These are phyloP conservation scores for Leishmania tarentolae DNA, from an alignment of 208 protist genomes.

Conservation along the genomic window DNA sequence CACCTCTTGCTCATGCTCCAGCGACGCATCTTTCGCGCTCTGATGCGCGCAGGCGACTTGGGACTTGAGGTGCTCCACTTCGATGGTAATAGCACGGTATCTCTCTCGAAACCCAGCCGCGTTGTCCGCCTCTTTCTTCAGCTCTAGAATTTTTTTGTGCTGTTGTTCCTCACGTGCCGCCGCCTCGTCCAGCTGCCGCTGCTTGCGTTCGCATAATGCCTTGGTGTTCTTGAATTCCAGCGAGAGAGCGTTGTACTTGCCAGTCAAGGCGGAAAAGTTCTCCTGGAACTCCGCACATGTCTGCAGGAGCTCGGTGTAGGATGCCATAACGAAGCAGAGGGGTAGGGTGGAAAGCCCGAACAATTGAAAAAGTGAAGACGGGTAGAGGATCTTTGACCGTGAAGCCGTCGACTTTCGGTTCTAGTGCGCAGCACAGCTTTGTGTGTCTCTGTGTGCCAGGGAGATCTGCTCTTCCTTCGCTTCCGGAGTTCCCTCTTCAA, in stretches of 20 bases:
- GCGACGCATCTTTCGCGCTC: conserved; percentile 42
- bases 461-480: not conserved
- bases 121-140: conserved; percentile 54
- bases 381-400: not conserved
- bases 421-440: not conserved
- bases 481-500: not conserved
- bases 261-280: conserved; percentile 78
- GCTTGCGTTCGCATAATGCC: conserved; percentile 27
- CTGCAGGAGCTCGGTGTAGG: conserved; percentile 76
- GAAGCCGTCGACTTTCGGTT: not conserved
- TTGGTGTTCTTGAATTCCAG: conserved; percentile 55
- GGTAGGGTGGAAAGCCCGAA: not conserved
- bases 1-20: conserved; percentile 69
- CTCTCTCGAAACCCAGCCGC: conserved; percentile 50
- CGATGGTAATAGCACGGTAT: conserved; percentile 38
- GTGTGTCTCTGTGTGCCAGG: not conserved
- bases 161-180: conserved; percentile 47
- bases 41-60: conserved; percentile 54
- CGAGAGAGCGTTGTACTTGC: conserved; percentile 58
- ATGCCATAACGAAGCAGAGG: conserved; percentile 39
- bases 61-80: conserved; percentile 64
- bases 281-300: conserved; percentile 81
- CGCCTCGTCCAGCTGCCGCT: conserved; percentile 42
- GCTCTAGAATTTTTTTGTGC: conserved; percentile 29
- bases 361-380: conserved; percentile 7